phyloP scores from a whole-genome alignment of 2,329 filamentous ascomycete species.

The Ophiostoma ips region DNA sequence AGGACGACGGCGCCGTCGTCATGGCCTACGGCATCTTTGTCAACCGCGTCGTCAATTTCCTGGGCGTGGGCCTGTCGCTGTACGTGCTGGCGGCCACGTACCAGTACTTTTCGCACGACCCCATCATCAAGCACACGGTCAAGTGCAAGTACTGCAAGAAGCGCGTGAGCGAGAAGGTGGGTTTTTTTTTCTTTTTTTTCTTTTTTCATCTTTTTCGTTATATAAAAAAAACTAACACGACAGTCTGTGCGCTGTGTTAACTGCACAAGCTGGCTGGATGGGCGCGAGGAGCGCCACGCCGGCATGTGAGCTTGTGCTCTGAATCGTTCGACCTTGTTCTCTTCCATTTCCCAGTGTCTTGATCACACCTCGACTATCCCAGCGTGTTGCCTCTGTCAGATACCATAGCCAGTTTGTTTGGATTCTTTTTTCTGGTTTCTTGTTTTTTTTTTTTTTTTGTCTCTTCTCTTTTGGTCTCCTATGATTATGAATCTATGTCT shows the following conservation, averaged over 20 bases:
- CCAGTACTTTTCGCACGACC: constrained; percentile 45
- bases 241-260: constrained; percentile 33
- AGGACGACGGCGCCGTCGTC: constrained; percentile 57
- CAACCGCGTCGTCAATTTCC: constrained; percentile 50
- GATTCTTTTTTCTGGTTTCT: background rate
- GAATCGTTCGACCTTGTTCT: background rate
- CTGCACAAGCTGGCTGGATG: constrained; percentile 38
- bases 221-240: background rate
- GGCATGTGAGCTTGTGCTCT: constrained; percentile 7
- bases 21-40: constrained; percentile 55
- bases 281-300: constrained; percentile 27
- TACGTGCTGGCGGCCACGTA: constrained; percentile 52
- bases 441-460: background rate
- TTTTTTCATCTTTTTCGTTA: background rate
- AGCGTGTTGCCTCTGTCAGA: background rate
- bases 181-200: constrained; percentile 10
- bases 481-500: background rate
- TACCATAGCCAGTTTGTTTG: background rate
- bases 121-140: constrained; percentile 55
- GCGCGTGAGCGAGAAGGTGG: constrained; percentile 47
- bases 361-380: background rate
- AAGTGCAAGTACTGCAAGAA: constrained; percentile 57
- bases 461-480: background rate
- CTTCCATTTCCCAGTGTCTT: background rate
- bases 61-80: constrained; percentile 49